Percentiles rank a stretch among this genome's conserved stretches.
phyloP scores from a whole-genome alignment of 2,329 filamentous ascomycete species.

The Alternaria tenuissima region DNA sequence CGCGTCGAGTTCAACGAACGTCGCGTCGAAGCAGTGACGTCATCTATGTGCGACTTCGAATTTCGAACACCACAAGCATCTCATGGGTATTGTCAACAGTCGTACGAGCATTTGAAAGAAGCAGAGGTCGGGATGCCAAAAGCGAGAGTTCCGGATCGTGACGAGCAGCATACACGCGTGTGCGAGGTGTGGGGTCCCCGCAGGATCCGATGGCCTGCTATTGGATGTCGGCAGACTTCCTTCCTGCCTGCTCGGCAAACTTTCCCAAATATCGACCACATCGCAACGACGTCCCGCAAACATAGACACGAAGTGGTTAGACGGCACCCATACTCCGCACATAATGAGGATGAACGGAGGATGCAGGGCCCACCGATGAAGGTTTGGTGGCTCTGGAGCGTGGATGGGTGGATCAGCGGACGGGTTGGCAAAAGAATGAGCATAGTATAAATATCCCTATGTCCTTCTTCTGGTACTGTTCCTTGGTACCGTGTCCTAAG shows the following conservation, averaged over 20 bases:
- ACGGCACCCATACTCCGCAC: slow-evolving; percentile 11
- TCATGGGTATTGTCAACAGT: neutral
- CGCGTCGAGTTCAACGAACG: neutral
- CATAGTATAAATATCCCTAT: slow-evolving; percentile 14
- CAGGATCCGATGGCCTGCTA: slow-evolving; percentile 3
- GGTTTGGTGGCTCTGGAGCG: neutral
- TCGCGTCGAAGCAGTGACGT: neutral
- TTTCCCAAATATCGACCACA: slow-evolving; percentile 15
- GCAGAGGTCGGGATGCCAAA: slow-evolving; percentile 18
- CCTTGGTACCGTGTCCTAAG: neutral
- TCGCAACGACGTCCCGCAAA: slow-evolving; percentile 10
- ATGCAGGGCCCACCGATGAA: slow-evolving; percentile 1
- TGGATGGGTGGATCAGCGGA: neutral
- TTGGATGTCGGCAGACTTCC: slow-evolving; percentile 23
- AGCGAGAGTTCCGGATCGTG: slow-evolving; percentile 14
- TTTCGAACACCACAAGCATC: neutral
- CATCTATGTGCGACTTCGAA: neutral
- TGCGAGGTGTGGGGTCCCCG: slow-evolving; percentile 22
- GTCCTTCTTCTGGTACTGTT: neutral
- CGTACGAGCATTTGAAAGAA: neutral
- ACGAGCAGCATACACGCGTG: slow-evolving; percentile 28
- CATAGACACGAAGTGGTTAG: slow-evolving; percentile 3
- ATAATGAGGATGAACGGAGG: neutral
- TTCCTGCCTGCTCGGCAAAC: slow-evolving; percentile 24
- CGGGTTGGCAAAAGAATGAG: neutral